Base-by-base conservation (phyloP, 768 basidiomycete species). In the Suillus bovinus region DNA sequence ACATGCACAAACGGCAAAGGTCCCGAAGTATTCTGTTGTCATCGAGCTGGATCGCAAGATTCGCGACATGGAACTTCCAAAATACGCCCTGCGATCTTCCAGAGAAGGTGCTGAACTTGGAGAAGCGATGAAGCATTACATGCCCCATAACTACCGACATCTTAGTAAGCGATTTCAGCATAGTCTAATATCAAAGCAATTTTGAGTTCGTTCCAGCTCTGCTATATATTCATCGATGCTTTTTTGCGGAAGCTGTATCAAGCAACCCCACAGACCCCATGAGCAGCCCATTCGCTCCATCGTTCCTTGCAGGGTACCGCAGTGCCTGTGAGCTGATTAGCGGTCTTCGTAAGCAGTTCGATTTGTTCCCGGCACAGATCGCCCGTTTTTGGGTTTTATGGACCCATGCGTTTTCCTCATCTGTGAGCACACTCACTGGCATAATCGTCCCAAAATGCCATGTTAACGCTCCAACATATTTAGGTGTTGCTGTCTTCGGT, bases 401-500 rank as follows among this genome's bases (percentile, higher is more conserved):
- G 89, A 88, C 87, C 1, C 87, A 89, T 69, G 84, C 82, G 6
- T 89, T 89, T 69, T 87, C 86, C 22, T 83, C 86, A 24, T 75
- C 86, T 63, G 87, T 88, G 66, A 59, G 83, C 72, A 24, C 42
- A 60, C 65, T 11, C 36, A 62, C 11, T 50, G 34, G 47, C 44
- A 54, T 54, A 20, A 39, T 6, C 50, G 38, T 20, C 1, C 14
- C 31, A 61, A n/a, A 36, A 63, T 56, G 58, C 58, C 60, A 29
- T 29, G 14, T 46, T 64, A 34, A 59, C 44, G 5, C 16, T 20
- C 61, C 24, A 54, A 47, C 17, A 41, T 39, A 62, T 8, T 65
- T 36, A 91, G 90, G 85, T 91, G 31, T 88, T 93, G 84, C 70
- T 92, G 44, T 84, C 88, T 13, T 88, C 90, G 10, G 84, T 92